Evolutionary conservation across 2,329 filamentous ascomycete genomes (phyloP).

Genomic region (Fusarium torulosum): DNA sequence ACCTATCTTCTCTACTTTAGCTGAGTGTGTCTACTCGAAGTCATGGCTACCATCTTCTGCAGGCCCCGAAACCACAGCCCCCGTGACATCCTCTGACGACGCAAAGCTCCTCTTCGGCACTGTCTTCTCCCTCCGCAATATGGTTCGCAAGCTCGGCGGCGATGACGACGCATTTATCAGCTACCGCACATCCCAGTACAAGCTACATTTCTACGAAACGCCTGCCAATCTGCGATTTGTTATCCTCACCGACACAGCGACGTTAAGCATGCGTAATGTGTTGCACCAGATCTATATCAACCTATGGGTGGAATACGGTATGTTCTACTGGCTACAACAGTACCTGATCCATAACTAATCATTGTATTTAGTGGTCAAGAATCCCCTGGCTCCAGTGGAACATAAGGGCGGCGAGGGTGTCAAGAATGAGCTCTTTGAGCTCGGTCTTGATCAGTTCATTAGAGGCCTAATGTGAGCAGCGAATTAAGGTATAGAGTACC

Average conservation of each 20-base stretch:
- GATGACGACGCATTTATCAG: slow-evolving; percentile 95
- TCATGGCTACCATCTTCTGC: slow-evolving; percentile 76
- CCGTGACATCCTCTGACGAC: slow-evolving; percentile 73
- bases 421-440: slow-evolving; percentile 77
- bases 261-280: slow-evolving; percentile 91
- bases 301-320: slow-evolving; percentile 95
- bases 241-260: slow-evolving; percentile 91
- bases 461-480: slow-evolving; percentile 68
- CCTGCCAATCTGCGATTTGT: slow-evolving; percentile 96
- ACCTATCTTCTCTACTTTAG: slow-evolving; percentile 61
- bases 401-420: slow-evolving; percentile 77
- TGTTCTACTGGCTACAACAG: slow-evolving; percentile 45
- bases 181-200: slow-evolving; percentile 94
- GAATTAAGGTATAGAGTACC: not conserved
- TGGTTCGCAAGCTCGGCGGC: slow-evolving; percentile 94
- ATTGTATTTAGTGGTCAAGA: slow-evolving; percentile 71
- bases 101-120: slow-evolving; percentile 98
- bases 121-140: slow-evolving; percentile 95
- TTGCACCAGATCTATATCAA: slow-evolving; percentile 99
- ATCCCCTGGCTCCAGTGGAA: slow-evolving; percentile 75
- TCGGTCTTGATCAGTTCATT: slow-evolving; percentile 82
- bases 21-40: slow-evolving; percentile 96
- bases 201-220: slow-evolving; percentile 99
- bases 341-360: not conserved
- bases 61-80: slow-evolving; percentile 34